These are phyloP conservation scores for Coniochaeta sp. DNA, from an alignment of 2,329 filamentous ascomycete species.

Conservation along the genomic window DNA sequence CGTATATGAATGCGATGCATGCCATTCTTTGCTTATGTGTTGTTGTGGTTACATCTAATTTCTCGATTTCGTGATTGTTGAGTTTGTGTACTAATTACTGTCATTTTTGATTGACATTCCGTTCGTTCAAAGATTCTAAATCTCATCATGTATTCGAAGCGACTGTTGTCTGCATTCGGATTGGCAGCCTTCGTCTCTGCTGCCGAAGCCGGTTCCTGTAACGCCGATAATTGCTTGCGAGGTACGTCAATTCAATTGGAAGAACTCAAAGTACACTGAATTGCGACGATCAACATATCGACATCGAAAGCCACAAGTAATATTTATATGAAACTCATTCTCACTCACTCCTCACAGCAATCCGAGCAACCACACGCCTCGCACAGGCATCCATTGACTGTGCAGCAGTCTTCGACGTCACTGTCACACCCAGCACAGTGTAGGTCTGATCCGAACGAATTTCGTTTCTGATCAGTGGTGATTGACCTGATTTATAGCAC, in stretches of 20 bases:
- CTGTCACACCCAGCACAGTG: neutral
- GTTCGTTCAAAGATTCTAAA: neutral
- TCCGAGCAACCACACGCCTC: neutral
- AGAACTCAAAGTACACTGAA: neutral
- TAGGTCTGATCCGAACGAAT: no score
- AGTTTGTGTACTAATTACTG: neutral
- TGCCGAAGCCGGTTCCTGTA: neutral
- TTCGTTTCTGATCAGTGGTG: no score
- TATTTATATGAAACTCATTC: no score
- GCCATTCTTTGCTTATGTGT: no score
- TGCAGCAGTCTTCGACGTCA: neutral
- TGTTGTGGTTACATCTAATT: no score
- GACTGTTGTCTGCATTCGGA: neutral
- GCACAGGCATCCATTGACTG: neutral
- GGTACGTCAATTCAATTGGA: neutral
- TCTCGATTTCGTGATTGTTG: neutral
- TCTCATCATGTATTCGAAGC: neutral
- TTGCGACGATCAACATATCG: no score
- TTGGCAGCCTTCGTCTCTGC: neutral
- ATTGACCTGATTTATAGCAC: neutral
- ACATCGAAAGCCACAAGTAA: no score
- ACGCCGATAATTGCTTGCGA: conserved; percentile 1
- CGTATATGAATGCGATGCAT: no score
- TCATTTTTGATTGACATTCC: neutral
- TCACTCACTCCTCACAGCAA: neutral